Base-by-base conservation (phyloP, 2,329 filamentous ascomycete species). In the Claviceps fusiformis region DNA sequence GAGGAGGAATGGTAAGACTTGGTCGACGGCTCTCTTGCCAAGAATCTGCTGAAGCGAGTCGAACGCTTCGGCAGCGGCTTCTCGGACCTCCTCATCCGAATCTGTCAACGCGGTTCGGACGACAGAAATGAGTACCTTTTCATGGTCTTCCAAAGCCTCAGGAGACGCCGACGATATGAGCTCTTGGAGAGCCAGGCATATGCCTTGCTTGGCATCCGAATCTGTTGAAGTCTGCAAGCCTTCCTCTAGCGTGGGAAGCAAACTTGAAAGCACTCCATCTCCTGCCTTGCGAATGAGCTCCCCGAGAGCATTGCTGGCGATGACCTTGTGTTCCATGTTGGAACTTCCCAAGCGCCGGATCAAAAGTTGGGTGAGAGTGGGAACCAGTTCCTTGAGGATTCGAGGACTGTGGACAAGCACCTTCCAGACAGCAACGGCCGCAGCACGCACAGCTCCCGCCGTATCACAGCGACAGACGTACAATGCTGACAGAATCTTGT, bases 391-490 rank as follows among this genome's bases (percentile, higher is more conserved):
- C 73, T 95, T 95, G 64, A 98, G 83, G 15, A 88, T 96, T 62
- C 85, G 85, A 37, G 93, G 93, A 57, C 87, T 92, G 56, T 92
- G 88, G 50, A 98, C 93, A 64, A 97, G 77, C 57, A 91, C 91
- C 74, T 98, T 98, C 93, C 93, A 98, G 50, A 98, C 92, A 62
- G 82, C 82, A 65, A 97, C 85, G 37, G 95, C 91, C 46, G 92
- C 92, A 51, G 87, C 83, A 57, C 92, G 89, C 55, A 98, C 93
- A 56, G 95, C 78, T 54, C 86, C 88, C 57, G 93, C 91, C 37
- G 95, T 98, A 76, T 98, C 93, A 74, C 90, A 95, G 59, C 95
- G 88, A 72, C 93, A 97, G 60, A 98, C 95, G 68, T 97, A 98
- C 52, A 98, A 78, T 6, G 92, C 89, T n/a, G 93, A 96, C 24